Percentiles rank a stretch among this genome's conserved stretches.
Conservation (phyloP, 306 rosid species). For the Vigna angularis region DNA sequence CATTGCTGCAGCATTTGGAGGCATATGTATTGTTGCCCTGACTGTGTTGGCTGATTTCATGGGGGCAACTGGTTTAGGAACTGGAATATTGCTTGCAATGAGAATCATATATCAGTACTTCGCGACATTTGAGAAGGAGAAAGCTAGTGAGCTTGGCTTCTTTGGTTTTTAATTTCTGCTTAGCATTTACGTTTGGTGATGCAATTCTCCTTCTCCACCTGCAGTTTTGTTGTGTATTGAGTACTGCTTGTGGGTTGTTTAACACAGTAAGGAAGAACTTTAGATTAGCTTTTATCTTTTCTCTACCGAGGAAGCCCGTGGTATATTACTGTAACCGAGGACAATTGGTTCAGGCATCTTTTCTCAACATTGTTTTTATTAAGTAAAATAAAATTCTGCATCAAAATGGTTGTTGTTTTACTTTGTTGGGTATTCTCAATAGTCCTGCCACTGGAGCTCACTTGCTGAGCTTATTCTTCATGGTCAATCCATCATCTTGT, state of each 20-base stretch:
- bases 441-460: too few species aligned
- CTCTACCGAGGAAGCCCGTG: slow-evolving; percentile 20
- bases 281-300: slow-evolving; percentile 49
- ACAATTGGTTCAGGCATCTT: too few species aligned
- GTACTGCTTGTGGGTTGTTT: slow-evolving; percentile 50
- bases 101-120: slow-evolving; percentile 72
- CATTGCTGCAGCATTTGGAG: slow-evolving; percentile 74
- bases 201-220: slow-evolving; percentile 37
- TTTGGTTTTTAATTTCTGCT: slow-evolving; percentile 55
- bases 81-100: slow-evolving; percentile 72
- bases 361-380: too few species aligned
- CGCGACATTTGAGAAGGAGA: slow-evolving; percentile 72
- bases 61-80: slow-evolving; percentile 81
- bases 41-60: slow-evolving; percentile 79
- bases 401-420: too few species aligned
- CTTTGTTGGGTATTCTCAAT: too few species aligned
- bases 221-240: slow-evolving; percentile 59
- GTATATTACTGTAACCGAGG: slow-evolving; percentile 28
- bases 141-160: slow-evolving; percentile 74
- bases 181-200: slow-evolving; percentile 31
- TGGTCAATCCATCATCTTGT: too few species aligned
- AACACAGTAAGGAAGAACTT: slow-evolving; percentile 49
- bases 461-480: too few species aligned
- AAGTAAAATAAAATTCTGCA: too few species aligned
- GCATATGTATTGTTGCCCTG: slow-evolving; percentile 76